A percentile compares a stretch with the other conserved stretches of the same genome.
phyloP scores from a whole-genome alignment of 2,329 filamentous ascomycete genomes.

The Penicillium sp. region DNA sequence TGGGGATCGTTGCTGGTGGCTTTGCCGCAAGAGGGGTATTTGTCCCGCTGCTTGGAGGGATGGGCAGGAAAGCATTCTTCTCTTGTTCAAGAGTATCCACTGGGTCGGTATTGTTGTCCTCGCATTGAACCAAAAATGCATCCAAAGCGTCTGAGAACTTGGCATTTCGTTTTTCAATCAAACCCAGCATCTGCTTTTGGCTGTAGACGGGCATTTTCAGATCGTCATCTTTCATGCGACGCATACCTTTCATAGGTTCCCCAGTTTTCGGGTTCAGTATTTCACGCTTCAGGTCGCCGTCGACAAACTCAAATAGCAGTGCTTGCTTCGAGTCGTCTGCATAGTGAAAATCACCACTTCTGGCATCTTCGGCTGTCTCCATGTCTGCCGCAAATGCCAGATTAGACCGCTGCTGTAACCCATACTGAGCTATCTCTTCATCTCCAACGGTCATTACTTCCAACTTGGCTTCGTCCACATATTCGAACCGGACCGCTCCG shows the following conservation, averaged over 20 bases:
- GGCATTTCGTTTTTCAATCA: slow-evolving; percentile 85
- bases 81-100: slow-evolving; percentile 61
- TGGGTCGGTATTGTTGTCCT: slow-evolving; percentile 61
- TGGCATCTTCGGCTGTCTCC: slow-evolving; percentile 28
- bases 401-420: slow-evolving; percentile 51
- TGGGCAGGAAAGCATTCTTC: slow-evolving; percentile 61
- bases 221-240: slow-evolving; percentile 71
- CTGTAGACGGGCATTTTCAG: slow-evolving; percentile 90
- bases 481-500: slow-evolving; percentile 74
- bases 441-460: slow-evolving; percentile 68
- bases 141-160: slow-evolving; percentile 79
- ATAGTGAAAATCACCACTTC: slow-evolving; percentile 25
- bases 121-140: slow-evolving; percentile 71
- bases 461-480: slow-evolving; percentile 79
- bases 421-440: slow-evolving; percentile 60
- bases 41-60: slow-evolving; percentile 45
- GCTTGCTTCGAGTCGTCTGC: slow-evolving; percentile 58
- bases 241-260: slow-evolving; percentile 64
- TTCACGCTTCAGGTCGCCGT: slow-evolving; percentile 83
- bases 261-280: slow-evolving; percentile 70
- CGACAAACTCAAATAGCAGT: slow-evolving; percentile 86
- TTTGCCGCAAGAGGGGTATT: slow-evolving; percentile 43
- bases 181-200: slow-evolving; percentile 81
- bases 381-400: slow-evolving; percentile 15
- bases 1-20: slow-evolving; percentile 70